Base-by-base conservation (phyloP, 2,329 filamentous ascomycete genomes). In the Diaporthe amygdali region DNA sequence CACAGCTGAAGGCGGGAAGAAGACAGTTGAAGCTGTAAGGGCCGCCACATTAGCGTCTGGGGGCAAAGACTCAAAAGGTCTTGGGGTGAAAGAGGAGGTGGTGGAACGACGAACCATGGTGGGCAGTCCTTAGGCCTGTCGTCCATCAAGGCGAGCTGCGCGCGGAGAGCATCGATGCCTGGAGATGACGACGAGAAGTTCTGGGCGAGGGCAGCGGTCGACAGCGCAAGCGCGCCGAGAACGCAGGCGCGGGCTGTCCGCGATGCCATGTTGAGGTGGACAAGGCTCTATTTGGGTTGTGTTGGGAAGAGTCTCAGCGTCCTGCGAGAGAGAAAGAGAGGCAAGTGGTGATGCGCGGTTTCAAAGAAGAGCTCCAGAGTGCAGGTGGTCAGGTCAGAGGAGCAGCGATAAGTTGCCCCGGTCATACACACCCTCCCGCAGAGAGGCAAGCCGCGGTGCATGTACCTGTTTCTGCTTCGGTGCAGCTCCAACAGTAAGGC, bases 1-100 rank as follows among this genome's bases (percentile, higher is more conserved):
- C 91, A 82, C 96, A 99, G 74, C 91, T 91, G 81, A 97, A 97
- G 74, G 94, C 94, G 34, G 96, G 95, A 20, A 99, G 89, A 71
- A 98, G 93, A 84, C 96, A 99, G 89, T 99, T 98, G 88, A 99
- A 99, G 86, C 96, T 96, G 75, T 76, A 78, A 61, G 69, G 47
- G 49, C 49, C 61, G 2, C 46, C 34, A 64, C 10, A 49, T 76
- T 44, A 78, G 76, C 67, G 69, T 72, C 22, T 25, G 39, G 15
- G 67, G 59, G 71, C 74, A 61, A 76, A 69, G 41, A 12, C 7
- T 30, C 10, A 30, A 41, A 44, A 17, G 9, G 20, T 5, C 15
- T 22, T n/a, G 39, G n/a, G 12, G n/a, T 20, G n/a, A 12, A 54
- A 79, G 69, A 46, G 71, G 74, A 41, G 44, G 75, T 17, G 70